These are phyloP conservation scores for Atkinsonella hypoxylon DNA, from an alignment of 2,329 filamentous ascomycete genomes.

Conservation along the genomic window DNA sequence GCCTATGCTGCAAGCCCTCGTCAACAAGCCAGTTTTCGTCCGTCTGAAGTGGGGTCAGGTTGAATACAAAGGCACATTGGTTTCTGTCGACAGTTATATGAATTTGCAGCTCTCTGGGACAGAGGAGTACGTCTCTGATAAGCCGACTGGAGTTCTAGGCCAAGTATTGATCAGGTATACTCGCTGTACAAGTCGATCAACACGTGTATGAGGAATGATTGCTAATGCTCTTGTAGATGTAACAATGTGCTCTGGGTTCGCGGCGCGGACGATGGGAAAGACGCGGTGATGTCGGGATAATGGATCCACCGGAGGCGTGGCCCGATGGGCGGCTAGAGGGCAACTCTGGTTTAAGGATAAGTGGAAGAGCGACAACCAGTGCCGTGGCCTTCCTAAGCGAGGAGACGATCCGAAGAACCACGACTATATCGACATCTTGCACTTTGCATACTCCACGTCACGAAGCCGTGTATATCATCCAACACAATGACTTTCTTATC, in stretches of 20 bases:
- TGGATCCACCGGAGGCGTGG: background rate
- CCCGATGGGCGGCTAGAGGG: background rate
- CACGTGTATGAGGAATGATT: background rate
- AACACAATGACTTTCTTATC: background rate
- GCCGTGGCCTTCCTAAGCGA: background rate
- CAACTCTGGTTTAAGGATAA: background rate
- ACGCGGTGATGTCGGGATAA: conserved; percentile 7
- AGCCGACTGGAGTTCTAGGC: conserved; percentile 73
- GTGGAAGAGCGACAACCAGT: background rate
- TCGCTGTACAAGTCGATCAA: background rate
- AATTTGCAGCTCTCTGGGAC: conserved; percentile 88
- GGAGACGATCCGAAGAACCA: background rate
- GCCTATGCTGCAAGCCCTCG: conserved; percentile 86
- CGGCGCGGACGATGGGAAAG: conserved; percentile 17
- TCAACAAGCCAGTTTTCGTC: conserved; percentile 83
- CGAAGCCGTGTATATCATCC: background rate
- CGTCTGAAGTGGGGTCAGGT: conserved; percentile 97
- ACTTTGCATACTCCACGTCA: background rate
- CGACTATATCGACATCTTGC: background rate
- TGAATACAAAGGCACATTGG: conserved; percentile 88
- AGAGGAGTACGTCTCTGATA: conserved; percentile 83
- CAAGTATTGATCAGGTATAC: conserved; percentile 81
- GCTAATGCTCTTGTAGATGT: conserved; percentile 42
- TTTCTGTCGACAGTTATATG: conserved; percentile 97
- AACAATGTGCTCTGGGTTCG: conserved; percentile 97